Base-by-base conservation (phyloP, 306 rosid species). In the Trifolium subterraneum region DNA sequence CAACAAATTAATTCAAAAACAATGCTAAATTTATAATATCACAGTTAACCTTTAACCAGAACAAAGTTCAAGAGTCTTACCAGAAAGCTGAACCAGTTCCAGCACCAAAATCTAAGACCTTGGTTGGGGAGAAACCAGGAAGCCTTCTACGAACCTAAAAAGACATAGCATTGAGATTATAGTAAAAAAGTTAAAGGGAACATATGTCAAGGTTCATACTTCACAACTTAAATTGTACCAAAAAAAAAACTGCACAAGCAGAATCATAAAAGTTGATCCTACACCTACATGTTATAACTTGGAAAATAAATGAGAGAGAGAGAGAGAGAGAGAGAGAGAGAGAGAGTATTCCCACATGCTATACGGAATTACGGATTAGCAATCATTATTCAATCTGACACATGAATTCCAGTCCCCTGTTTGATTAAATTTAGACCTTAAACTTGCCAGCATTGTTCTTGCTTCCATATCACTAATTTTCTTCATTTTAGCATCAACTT, bases 51-150 rank as follows among this genome's bases (percentile, higher is more conserved):
- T 71, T 71, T 58, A 44, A 44, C n/a, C 13, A 12, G 39, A 68
- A 74, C 15, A 75, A 23, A 73, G 78, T 50, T 55, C 58, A 13
- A 83, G 58, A 73, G 36, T 39, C 56, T 78, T 84, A 95, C 99
- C 98, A 95, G 86, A 92, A 90, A 79, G 96, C 96, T 2, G 99
- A 92, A 48, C 99, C 96, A 0, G 97, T 95, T 67, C 99, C 98
- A 18, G 96, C 93, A 56, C 99, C 99, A 72, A 95, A 95, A 82
- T 92, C 98, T 86, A 95, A 77, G 42, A 88, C 91, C 81, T 65
- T 85, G 39, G 88, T 64, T 2, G 97, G 99, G 75, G 90, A 83
- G 79, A 94, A 95, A 77, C 83, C 93, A 12, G 92, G 99, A 64
- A 95, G 81, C 83, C 99, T 88, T 81, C 85, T 86, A 39, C 83